Evolutionary conservation across 2,329 filamentous ascomycete genomes (phyloP).

Genomic region (Fusarium coffeatum): DNA sequence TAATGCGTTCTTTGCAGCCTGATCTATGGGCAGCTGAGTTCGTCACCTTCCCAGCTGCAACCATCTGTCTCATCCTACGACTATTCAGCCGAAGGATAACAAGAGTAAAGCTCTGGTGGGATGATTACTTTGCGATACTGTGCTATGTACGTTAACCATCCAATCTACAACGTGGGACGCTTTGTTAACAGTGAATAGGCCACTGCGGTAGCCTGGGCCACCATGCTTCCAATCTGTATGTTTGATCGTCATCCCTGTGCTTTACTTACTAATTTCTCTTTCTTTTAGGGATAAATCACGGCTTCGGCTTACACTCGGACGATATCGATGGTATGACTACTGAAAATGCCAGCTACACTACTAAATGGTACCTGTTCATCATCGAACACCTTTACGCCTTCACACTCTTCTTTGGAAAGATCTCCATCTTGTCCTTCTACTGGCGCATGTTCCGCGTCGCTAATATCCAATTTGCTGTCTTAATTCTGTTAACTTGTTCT

Average conservation of each 20-base stretch:
- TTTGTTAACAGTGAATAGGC: slow-evolving; percentile 11
- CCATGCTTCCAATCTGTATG: slow-evolving; percentile 35
- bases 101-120: slow-evolving; percentile 36
- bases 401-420: slow-evolving; percentile 47
- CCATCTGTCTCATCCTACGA: slow-evolving; percentile 31
- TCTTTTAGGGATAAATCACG: slow-evolving; percentile 29
- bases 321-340: slow-evolving; percentile 18
- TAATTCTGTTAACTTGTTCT: slow-evolving; percentile 41
- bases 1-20: slow-evolving; percentile 27
- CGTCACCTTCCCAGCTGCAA: slow-evolving; percentile 37
- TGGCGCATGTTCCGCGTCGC: slow-evolving; percentile 49
- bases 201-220: slow-evolving; percentile 30
- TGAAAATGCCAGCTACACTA: slow-evolving; percentile 21
- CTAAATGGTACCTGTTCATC: slow-evolving; percentile 38
- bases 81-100: slow-evolving; percentile 36
- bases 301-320: slow-evolving; percentile 33
- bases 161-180: accelerated
- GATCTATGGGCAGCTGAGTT: slow-evolving; percentile 34
- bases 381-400: slow-evolving; percentile 48
- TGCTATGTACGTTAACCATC: slow-evolving; percentile 28
- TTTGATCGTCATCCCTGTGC: accelerated
- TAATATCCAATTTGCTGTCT: slow-evolving; percentile 43
- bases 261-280: slow-evolving; percentile 1
- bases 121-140: slow-evolving; percentile 37
- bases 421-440: slow-evolving; percentile 48